Conservation (phyloP, 495 filamentous ascomycete genomes). For the Penicillium atrosanguineum region DNA sequence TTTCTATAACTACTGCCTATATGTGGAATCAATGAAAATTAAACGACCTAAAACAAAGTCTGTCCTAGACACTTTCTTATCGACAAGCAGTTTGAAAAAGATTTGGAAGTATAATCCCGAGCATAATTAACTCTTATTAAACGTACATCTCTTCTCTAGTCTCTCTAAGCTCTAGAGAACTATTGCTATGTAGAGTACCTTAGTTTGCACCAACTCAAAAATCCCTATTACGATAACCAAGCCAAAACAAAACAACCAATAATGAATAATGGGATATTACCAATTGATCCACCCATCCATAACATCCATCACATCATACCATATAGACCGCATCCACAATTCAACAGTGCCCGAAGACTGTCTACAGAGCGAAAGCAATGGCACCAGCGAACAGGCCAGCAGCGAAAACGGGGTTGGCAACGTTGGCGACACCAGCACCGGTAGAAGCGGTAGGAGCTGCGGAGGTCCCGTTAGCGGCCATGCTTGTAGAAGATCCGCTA, state of each 20-base stretch:
- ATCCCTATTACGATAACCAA: background rate
- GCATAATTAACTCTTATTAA: background rate
- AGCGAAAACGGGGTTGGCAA: constrained; percentile 24
- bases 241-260: background rate
- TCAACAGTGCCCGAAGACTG: background rate
- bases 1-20: too few relatives aligned
- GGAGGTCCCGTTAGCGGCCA: constrained; percentile 13
- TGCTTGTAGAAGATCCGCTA: constrained; percentile 2
- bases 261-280: background rate
- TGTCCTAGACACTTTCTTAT: too few relatives aligned
- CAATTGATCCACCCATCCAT: background rate
- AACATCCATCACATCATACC: background rate
- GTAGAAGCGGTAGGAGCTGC: constrained; percentile 14
- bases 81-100: too few relatives aligned
- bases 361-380: constrained; percentile 22
- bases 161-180: background rate
- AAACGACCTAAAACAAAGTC: too few relatives aligned
- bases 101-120: too few relatives aligned
- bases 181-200: background rate
- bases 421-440: constrained; percentile 12
- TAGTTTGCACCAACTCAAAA: background rate
- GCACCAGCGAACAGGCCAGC: constrained; percentile 20
- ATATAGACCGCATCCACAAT: background rate
- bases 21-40: too few relatives aligned
- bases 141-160: background rate